These are phyloP conservation scores for Yarrowia sp. DNA, from an alignment of 805 yeast genomes.

Conservation along the genomic window DNA sequence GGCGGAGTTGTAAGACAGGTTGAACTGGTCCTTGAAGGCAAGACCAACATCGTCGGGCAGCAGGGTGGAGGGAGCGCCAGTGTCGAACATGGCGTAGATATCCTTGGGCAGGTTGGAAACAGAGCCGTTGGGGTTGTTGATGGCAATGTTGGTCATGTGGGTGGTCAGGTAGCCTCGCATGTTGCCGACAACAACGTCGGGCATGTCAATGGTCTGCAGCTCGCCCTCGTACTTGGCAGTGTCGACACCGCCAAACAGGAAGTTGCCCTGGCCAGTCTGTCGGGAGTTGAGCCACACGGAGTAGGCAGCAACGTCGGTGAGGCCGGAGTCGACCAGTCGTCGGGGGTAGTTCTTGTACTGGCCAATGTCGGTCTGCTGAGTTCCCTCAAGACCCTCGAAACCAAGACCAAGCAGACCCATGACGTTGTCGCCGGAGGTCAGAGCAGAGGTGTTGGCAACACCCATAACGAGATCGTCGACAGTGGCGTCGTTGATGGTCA, in stretches of 20 bases:
- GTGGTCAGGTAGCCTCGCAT: conserved; percentile 29
- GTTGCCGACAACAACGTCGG: conserved; percentile 19
- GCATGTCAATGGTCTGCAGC: conserved; percentile 34
- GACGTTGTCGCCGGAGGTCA: conserved; percentile 39
- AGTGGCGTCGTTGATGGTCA: conserved; percentile 48
- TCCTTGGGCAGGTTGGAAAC: conserved; percentile 9
- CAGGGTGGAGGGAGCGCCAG: conserved; percentile 54
- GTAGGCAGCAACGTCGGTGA: conserved; percentile 42
- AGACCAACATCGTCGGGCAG: conserved; percentile 40
- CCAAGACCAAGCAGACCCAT: conserved; percentile 39
- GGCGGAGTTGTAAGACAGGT: conserved; percentile 19
- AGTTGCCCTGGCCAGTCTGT: conserved; percentile 36
- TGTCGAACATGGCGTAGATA: conserved; percentile 48
- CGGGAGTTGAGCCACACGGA: conserved; percentile 43
- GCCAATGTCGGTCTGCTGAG: conserved; percentile 28
- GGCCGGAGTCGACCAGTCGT: conserved; percentile 38
- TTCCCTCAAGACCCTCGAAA: conserved; percentile 37
- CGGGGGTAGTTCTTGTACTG: conserved; percentile 33
- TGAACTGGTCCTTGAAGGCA: conserved; percentile 6
- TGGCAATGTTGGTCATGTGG: conserved; percentile 26
- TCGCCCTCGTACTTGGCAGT: conserved; percentile 41
- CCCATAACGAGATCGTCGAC: conserved; percentile 62
- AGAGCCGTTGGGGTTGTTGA: conserved; percentile 28
- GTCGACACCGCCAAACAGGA: conserved; percentile 46
- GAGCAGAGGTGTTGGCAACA: conserved; percentile 56